Percentiles rank a stretch among this genome's conserved stretches.
These are phyloP conservation scores for Podospora anserina DNA, from an alignment of 495 filamentous ascomycete species.

Conservation along the genomic window DNA sequence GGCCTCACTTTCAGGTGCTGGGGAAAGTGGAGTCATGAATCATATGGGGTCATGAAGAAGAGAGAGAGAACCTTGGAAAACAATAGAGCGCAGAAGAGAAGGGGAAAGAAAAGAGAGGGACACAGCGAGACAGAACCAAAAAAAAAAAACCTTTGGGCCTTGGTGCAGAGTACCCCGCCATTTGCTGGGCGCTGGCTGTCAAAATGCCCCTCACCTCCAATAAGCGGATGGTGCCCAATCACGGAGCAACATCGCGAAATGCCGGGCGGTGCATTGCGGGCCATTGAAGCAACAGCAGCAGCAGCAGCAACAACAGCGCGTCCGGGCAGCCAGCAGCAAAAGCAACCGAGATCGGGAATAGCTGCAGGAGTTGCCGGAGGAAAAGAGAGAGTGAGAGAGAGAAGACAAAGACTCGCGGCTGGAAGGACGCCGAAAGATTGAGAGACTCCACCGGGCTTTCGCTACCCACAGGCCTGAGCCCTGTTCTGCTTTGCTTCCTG, in stretches of 20 bases:
- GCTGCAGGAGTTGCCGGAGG: background rate
- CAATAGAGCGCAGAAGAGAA: background rate
- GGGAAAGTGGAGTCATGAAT: background rate
- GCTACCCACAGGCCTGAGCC: slow-evolving; percentile 2
- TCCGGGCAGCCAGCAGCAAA: background rate
- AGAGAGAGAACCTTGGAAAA: background rate
- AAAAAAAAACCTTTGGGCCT: background rate
- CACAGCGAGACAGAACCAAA: too few relatives aligned
- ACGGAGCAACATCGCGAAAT: slow-evolving; percentile 17
- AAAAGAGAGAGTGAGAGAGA: background rate
- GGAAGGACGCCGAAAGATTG: background rate
- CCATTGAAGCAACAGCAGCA: too few relatives aligned
- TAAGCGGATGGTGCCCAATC: slow-evolving; percentile 22
- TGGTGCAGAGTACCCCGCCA: slow-evolving; percentile 16
- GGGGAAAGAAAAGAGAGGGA: too few relatives aligned
- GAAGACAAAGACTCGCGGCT: background rate
- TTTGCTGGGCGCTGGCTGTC: slow-evolving; percentile 14
- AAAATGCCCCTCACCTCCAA: slow-evolving; percentile 10
- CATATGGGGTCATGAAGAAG: background rate
- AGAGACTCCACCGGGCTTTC: background rate
- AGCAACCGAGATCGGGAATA: background rate
- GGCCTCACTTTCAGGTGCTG: background rate
- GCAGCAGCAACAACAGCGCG: background rate
- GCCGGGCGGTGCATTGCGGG: slow-evolving; percentile 8
- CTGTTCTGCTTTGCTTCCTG: slow-evolving; percentile 12